Conservation (phyloP, 371 early-diverging fungal species). For the Nematocida sp. region DNA sequence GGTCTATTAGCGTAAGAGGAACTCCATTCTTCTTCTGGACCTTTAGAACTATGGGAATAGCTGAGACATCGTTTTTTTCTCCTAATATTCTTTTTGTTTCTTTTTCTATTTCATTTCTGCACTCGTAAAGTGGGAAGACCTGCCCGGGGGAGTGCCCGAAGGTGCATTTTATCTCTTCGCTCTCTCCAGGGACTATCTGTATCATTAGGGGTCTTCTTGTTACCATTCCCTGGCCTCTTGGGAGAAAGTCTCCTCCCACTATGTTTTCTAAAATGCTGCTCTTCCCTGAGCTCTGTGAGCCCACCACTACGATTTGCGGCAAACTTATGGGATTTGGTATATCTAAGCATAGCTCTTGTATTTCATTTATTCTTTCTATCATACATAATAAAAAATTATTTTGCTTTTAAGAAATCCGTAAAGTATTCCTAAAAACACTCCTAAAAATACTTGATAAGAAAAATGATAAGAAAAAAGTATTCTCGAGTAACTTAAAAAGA, state of each 20-base stretch:
- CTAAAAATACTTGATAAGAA: constrained; percentile 33
- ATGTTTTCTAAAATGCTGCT: constrained; percentile 95
- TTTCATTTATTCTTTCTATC: constrained; percentile 70
- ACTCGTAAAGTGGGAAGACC: constrained; percentile 71
- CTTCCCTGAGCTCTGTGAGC: constrained; percentile 92
- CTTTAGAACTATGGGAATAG: constrained; percentile 81
- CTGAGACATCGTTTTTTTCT: constrained; percentile 73
- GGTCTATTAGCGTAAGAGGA: constrained; percentile 87
- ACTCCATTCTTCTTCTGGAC: constrained; percentile 86
- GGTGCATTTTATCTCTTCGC: not conserved
- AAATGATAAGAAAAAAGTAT: constrained; percentile 28
- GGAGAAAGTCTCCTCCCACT: constrained; percentile 90
- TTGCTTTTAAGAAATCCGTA: not conserved
- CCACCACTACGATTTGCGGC: constrained; percentile 92
- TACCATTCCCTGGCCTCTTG: constrained; percentile 92
- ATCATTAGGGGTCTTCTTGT: constrained; percentile 93
- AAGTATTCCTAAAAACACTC: constrained; percentile 3
- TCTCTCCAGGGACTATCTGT: constrained; percentile 69
- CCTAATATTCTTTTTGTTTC: constrained; percentile 79
- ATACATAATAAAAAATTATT: constrained; percentile 33
- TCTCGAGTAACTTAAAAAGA: constrained; percentile 5
- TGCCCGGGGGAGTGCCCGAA: constrained; percentile 36
- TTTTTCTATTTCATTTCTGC: constrained; percentile 78
- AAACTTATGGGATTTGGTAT: constrained; percentile 73
- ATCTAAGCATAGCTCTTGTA: constrained; percentile 89